Base-by-base conservation (phyloP, 2,329 filamentous ascomycete genomes). In the Aschersonia sp. region DNA sequence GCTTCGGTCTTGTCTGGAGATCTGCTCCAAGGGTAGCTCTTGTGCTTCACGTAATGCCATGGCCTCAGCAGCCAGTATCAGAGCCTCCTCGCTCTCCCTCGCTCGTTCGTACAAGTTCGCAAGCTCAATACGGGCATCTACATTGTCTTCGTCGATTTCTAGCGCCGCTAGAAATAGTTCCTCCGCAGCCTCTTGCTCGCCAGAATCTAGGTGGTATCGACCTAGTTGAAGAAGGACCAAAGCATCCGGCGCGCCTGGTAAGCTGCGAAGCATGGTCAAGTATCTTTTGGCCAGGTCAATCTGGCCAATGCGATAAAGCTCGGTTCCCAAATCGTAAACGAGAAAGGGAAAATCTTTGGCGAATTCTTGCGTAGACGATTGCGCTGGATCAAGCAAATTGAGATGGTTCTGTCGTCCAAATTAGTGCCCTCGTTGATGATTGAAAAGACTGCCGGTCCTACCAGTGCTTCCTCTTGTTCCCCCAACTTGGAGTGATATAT, bases 31-130 rank as follows among this genome's bases (percentile, higher is more conserved):
- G 30, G 20, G 10, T 9, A 42, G 46, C 30, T 68, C 65, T 47
- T 67, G 66, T 9, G 63, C 66, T 49, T 74, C 73, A 52, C 76
- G 75, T 29, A 89, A 67, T 32, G 78, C 72, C 55, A 91, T 75
- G 6, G 86, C 81, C 60, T 94, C 84, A 35, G 83, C 84, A 45
- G 86, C 79, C 46, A 89, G 77, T 50, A 84, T 80, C 50, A 89
- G 77, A 1, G 89, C 89, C 57, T 87, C 80, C 56, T 89, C 84
- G 29, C 77, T 80, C 65, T 83, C 78, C 52, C 81, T 81, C 43
- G 76, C 75, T 52, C 75, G 79, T 60, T 94, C 87, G 58, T 94
- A 95, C 62, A 96, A 78, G 56, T 85, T 89, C 9, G 87, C 87
- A 7, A 96, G 71, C 56, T 87, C 79, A 31, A 85, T 79, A 40